Evolutionary conservation across 805 yeast genomes (phyloP).

Genomic region (Saturnispora mendoncae): DNA sequence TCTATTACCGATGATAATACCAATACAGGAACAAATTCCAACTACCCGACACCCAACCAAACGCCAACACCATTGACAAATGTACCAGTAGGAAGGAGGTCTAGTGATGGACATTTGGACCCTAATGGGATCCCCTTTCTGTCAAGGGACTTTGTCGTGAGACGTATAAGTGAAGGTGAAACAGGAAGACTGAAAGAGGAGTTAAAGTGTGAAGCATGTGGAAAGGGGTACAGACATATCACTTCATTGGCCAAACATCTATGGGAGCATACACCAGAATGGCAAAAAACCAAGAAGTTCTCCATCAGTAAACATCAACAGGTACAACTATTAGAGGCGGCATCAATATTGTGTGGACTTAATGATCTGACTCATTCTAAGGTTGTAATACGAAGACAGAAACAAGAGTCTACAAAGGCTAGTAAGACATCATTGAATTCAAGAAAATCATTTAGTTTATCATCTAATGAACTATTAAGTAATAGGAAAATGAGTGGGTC

Average conservation of each 20-base stretch:
- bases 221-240: constrained; percentile 84
- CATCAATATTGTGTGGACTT: constrained; percentile 65
- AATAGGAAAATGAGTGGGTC: constrained; percentile 12
- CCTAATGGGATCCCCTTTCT: constrained; percentile 29
- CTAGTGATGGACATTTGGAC: constrained; percentile 8
- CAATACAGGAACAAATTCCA: too few species aligned
- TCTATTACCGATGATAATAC: constrained; percentile 17
- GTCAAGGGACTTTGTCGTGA: constrained; percentile 63
- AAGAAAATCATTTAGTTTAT: constrained; percentile 1
- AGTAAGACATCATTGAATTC: constrained; percentile 10
- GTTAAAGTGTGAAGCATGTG: constrained; percentile 82
- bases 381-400: background rate
- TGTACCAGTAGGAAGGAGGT: background rate
- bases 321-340: constrained; percentile 73
- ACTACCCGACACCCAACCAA: constrained; percentile 15
- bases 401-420: constrained; percentile 6
- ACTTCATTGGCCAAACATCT: constrained; percentile 80
- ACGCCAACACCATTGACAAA: constrained; percentile 10
- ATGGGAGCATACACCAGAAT: constrained; percentile 93
- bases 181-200: constrained; percentile 79
- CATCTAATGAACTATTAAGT: background rate
- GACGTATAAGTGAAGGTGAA: constrained; percentile 81
- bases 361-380: background rate
- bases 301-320: constrained; percentile 83
- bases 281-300: constrained; percentile 79